Evolutionary conservation across 139 green algal genomes (phyloP).

Genomic region (Coelastrella sp.): DNA sequence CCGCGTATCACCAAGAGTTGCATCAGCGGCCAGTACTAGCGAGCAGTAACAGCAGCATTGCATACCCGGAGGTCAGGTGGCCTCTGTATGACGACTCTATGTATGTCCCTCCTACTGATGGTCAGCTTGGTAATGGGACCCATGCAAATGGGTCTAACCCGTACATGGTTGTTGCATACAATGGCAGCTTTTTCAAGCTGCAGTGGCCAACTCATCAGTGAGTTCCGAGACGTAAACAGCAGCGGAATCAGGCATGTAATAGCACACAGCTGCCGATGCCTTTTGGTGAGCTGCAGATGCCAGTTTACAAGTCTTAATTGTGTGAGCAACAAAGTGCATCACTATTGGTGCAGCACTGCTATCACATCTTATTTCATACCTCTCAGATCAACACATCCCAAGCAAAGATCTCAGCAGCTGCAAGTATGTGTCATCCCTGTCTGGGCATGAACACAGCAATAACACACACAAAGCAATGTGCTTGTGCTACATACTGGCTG

Average conservation of each 20-base stretch:
- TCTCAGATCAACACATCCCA: not conserved
- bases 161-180: slow-evolving; percentile 28
- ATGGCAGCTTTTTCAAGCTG: slow-evolving; percentile 26
- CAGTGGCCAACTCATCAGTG: slow-evolving; percentile 23
- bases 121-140: not conserved
- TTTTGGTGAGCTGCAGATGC: not conserved
- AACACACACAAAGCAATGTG: no score
- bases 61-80: slow-evolving; percentile 5
- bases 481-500: not conserved
- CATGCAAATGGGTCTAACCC: not conserved
- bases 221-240: not conserved
- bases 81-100: not conserved
- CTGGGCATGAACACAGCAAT: no score
- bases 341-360: no score
- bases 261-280: not conserved
- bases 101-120: not conserved
- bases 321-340: not conserved
- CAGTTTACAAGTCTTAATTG: no score
- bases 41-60: not conserved
- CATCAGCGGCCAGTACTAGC: slow-evolving; percentile 12
- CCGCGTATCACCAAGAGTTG: not conserved
- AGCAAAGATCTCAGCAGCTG: not conserved
- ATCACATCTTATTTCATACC: no score
- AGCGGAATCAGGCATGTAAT: not conserved
- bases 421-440: not conserved